Evolutionary conservation across 257 asterid genomes (phyloP), one percentile per base, ranked within the genome.

Genomic region (Orobanche coerulescens): DNA sequence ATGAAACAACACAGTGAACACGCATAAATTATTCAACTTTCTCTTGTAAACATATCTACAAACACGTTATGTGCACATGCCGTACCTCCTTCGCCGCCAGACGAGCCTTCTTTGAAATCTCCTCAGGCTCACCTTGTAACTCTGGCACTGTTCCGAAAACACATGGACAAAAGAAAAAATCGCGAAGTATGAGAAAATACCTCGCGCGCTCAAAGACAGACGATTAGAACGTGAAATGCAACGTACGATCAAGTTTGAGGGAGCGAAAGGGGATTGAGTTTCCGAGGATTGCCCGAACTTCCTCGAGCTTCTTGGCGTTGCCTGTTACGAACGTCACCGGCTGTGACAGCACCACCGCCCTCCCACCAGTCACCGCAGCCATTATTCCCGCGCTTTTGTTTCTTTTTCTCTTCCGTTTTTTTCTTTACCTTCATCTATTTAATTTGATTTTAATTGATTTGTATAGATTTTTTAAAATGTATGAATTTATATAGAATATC

Each of bases 101-200:
- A 40, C 88, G 81, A 50, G 97, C 98, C 72, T 88, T 92, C 75
- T 84, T 88, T 5, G 97, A 92, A 10, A 92, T 92, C 43, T 92
- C 97, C 78, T 92, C 95, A 13, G 98, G 95, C 58, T 88, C 98
- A 0, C 98, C 98, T 84, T 92, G 98, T 54, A 86, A 74, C 55
- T 92, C 98, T 1, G 91, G 98, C 72, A 92, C 96, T 91, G 78
- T 14, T 31, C 47, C 50, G 10, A 65, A 19, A 62, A 19, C 39
- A 53, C 5, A 1, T 44, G 43, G 8, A 51, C 50, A 10, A 46
- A 48, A 37, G 36, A 1, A 1, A 1, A 0, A 22, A 66, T 28
- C 20, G 25, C 23, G 18, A 9, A 15, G 31, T 22, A 20, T 10
- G 19, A 51, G 5, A 20, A 11, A 64, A 28, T 37, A 24, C 10